Evolutionary conservation across 345 rosid species (phyloP).

Genomic region (Capsella bursapastoris): DNA sequence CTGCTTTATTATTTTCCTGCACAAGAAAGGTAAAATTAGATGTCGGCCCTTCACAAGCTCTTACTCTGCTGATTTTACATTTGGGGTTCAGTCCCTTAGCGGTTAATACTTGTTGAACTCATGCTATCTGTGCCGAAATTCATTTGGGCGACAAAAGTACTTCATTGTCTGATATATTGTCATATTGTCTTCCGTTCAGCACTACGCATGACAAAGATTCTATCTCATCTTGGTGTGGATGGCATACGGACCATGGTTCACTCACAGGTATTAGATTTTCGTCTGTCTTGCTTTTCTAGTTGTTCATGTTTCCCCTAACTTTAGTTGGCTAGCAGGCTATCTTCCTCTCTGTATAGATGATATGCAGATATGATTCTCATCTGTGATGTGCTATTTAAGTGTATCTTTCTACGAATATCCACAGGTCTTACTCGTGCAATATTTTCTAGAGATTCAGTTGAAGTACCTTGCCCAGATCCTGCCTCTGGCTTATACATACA

Average conservation of each 20-base stretch:
- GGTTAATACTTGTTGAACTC: neutral
- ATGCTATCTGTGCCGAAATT: neutral
- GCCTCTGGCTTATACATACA: constrained; percentile 88
- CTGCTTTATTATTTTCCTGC: constrained; percentile 88
- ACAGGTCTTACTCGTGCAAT: constrained; percentile 94
- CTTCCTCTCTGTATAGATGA: neutral
- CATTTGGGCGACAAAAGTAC: constrained; percentile 17
- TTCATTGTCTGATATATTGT: constrained; percentile 25
- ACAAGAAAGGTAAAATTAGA: constrained; percentile 52
- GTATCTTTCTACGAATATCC: constrained; percentile 32
- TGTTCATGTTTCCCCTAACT: neutral
- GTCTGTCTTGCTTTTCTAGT: constrained; percentile 19
- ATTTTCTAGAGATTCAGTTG: constrained; percentile 71
- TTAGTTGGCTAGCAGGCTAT: constrained; percentile 21
- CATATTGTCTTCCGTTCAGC: constrained; percentile 47
- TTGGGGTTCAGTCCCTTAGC: constrained; percentile 7
- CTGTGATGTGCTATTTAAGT: neutral
- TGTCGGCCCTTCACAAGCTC: neutral
- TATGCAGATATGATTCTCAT: neutral
- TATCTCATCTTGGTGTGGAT: constrained; percentile 94
- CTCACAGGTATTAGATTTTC: constrained; percentile 60
- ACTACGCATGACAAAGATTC: constrained; percentile 53
- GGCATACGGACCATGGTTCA: constrained; percentile 95
- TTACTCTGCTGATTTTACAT: neutral
- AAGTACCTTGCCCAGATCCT: constrained; percentile 80